Conservation (phyloP, 2,329 filamentous ascomycete species). For the Dactylellina haptotyla region DNA sequence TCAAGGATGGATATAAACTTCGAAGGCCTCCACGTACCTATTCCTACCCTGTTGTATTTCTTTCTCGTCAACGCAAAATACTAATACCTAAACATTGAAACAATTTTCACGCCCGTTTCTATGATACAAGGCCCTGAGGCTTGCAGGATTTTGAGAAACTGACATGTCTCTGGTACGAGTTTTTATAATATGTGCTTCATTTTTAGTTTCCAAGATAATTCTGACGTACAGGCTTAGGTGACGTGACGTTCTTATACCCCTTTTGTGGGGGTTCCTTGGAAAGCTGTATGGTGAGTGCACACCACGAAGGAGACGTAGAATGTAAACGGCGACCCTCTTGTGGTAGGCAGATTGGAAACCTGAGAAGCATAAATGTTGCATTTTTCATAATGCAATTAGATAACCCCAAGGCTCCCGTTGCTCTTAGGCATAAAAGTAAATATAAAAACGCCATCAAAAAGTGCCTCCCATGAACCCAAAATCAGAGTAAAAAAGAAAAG, state of each 20-base stretch:
- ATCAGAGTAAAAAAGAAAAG: not conserved
- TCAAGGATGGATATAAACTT: not conserved
- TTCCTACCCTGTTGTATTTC: constrained; percentile 14
- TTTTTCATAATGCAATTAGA: constrained; percentile 14
- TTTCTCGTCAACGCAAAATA: not conserved
- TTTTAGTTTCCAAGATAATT: no score
- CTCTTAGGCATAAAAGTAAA: constrained; percentile 7
- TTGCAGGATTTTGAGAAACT: not conserved
- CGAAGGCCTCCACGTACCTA: not conserved
- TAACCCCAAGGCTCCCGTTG: constrained; percentile 9
- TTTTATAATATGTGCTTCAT: no score
- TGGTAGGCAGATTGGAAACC: not conserved
- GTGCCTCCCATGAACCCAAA: constrained; percentile 1
- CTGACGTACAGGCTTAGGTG: not conserved
- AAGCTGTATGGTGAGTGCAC: no score
- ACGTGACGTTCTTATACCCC: no score
- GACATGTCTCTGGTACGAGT: not conserved
- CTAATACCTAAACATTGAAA: no score
- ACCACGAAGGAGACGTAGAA: no score
- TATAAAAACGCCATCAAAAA: constrained; percentile 11
- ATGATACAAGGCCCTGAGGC: not conserved
- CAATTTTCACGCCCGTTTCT: not conserved
- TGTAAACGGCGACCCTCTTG: not conserved
- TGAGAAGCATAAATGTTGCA: constrained; percentile 8
- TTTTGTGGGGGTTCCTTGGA: no score